Conservation (phyloP, 257 asterid species). For the Penstemon barbatus region DNA sequence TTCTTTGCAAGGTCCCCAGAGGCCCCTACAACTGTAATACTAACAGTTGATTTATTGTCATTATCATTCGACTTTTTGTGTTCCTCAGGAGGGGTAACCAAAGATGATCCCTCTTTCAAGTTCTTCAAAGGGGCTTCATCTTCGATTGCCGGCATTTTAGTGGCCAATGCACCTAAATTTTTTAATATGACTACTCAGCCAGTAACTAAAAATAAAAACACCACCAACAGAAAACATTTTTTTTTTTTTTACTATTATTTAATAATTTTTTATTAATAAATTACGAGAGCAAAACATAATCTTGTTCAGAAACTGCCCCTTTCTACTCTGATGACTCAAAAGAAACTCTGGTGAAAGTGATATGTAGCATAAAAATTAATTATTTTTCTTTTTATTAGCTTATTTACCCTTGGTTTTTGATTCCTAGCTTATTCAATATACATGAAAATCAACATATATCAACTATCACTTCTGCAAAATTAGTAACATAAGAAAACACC, state of each 20-base stretch:
- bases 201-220: background rate
- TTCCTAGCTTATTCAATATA: background rate
- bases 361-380: background rate
- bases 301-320: background rate
- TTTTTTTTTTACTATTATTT: background rate
- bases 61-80: conserved; percentile 23
- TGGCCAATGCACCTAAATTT: conserved; percentile 45
- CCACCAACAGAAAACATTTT: background rate
- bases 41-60: conserved; percentile 59
- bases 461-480: background rate
- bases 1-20: conserved; percentile 99
- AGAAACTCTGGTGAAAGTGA: background rate
- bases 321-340: background rate
- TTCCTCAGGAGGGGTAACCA: conserved; percentile 44
- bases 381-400: background rate
- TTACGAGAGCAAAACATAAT: background rate
- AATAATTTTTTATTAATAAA: background rate
- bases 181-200: conserved; percentile 19
- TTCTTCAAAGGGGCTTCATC: conserved; percentile 43
- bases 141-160: conserved; percentile 30
- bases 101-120: conserved; percentile 42
- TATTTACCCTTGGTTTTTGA: background rate
- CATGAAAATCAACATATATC: conserved; percentile 6
- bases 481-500: background rate
- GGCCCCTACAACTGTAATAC: conserved; percentile 93